Conservation (phyloP, 1,284 basidiomycete genomes). For the Moesziomyces sp. region DNA sequence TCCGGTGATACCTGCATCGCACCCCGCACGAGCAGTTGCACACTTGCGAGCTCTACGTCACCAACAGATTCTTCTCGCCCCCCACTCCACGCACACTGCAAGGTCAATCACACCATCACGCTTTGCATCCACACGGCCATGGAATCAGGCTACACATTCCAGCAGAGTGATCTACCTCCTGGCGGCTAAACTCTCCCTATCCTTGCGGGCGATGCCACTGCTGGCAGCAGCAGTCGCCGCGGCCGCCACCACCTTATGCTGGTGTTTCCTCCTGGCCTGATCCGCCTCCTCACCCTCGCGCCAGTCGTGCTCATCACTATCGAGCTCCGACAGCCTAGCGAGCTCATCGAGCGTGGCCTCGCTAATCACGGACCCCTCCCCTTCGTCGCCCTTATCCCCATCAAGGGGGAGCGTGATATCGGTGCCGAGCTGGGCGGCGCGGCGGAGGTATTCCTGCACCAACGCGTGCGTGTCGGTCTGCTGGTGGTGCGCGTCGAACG, state of each 20-base stretch:
- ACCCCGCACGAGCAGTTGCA: too few species aligned
- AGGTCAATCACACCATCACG: too few species aligned
- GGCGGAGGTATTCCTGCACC: slow-evolving; percentile 44
- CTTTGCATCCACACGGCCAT: too few species aligned
- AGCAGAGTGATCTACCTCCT: neutral
- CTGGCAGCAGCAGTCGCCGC: slow-evolving; percentile 23
- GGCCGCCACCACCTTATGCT: slow-evolving; percentile 15
- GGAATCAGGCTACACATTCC: too few species aligned
- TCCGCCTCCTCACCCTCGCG: neutral
- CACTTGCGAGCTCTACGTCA: too few species aligned
- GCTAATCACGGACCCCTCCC: too few species aligned
- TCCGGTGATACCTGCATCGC: too few species aligned
- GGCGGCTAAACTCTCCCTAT: slow-evolving; percentile 10
- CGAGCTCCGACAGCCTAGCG: neutral
- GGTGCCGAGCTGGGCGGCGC: slow-evolving; percentile 20
- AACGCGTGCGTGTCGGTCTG: slow-evolving; percentile 39
- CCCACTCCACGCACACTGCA: too few species aligned
- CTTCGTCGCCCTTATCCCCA: slow-evolving; percentile 5
- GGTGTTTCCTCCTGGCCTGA: slow-evolving; percentile 10
- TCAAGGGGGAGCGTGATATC: slow-evolving; percentile 13
- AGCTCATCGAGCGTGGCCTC: slow-evolving; percentile 1
- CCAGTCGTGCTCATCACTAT: slow-evolving; percentile 15
- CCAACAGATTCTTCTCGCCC: too few species aligned
- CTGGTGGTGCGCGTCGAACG: slow-evolving; percentile 14
- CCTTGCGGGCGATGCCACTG: slow-evolving; percentile 39